Evolutionary conservation across 1,284 basidiomycete genomes (phyloP).

Genomic region (Sphagnurus paluster): DNA sequence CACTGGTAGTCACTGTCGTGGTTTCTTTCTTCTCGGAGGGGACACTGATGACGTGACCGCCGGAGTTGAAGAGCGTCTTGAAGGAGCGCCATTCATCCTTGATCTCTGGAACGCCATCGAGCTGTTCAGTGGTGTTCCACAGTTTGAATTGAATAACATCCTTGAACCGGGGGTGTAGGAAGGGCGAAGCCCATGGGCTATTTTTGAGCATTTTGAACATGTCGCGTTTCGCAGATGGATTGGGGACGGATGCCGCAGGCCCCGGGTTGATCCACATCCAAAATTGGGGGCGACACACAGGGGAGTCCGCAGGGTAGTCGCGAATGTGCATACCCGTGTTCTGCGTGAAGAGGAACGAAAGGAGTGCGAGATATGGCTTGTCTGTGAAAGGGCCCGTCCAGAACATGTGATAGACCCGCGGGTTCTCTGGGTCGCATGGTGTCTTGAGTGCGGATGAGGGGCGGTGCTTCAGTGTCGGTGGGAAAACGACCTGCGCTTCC

Average conservation of each 20-base stretch:
- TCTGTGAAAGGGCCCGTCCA: constrained; percentile 84
- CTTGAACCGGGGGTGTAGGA: constrained; percentile 71
- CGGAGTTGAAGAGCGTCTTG: constrained; percentile 69
- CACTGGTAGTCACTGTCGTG: constrained; percentile 14
- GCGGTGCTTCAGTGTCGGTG: constrained; percentile 40
- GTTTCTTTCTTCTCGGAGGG: constrained; percentile 37
- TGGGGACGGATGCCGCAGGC: constrained; percentile 63
- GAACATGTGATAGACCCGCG: constrained; percentile 79
- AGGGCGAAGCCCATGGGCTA: constrained; percentile 76
- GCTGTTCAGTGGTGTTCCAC: constrained; percentile 83
- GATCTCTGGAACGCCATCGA: constrained; percentile 72
- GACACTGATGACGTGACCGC: constrained; percentile 45
- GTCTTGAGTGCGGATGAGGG: constrained; percentile 55
- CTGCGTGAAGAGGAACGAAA: constrained; percentile 80
- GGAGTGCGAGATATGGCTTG: constrained; percentile 76
- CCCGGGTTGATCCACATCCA: constrained; percentile 84
- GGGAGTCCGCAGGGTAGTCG: constrained; percentile 37
- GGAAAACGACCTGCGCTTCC: constrained; percentile 38
- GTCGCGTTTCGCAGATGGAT: constrained; percentile 61
- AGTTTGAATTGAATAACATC: constrained; percentile 78
- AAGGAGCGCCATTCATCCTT: constrained; percentile 67
- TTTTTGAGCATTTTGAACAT: constrained; percentile 61
- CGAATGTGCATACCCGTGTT: constrained; percentile 67
- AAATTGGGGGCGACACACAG: constrained; percentile 67
- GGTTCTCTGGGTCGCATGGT: constrained; percentile 70